A percentile compares a stretch with the other conserved stretches of the same genome.
Conservation (phyloP, 495 filamentous ascomycete species). For the Glonium stellatum region DNA sequence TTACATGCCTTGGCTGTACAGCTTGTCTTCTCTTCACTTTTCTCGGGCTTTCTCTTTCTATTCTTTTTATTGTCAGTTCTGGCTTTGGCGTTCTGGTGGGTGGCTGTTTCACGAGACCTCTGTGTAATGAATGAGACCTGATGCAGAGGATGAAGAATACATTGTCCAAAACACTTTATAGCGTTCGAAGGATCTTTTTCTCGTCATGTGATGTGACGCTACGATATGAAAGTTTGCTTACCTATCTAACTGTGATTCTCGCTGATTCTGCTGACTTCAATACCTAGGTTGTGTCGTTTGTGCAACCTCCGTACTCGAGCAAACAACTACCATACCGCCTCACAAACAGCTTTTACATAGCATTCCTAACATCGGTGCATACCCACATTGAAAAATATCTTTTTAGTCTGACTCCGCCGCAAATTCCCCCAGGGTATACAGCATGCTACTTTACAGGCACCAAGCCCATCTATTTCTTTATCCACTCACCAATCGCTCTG, state of each 20-base stretch:
- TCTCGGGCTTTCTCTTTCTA: not conserved
- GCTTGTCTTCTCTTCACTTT: not conserved
- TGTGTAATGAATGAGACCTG: conserved; percentile 1
- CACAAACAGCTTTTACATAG: no score
- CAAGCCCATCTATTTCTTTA: no score
- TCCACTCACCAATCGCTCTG: no score
- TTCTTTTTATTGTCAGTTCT: not conserved
- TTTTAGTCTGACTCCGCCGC: no score
- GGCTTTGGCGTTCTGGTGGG: not conserved
- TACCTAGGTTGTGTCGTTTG: not conserved
- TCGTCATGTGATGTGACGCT: not conserved
- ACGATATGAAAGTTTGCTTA: no score
- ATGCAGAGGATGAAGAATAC: not conserved
- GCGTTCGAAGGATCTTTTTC: no score
- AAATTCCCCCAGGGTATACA: no score
- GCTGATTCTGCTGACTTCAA: not conserved
- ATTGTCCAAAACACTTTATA: not conserved
- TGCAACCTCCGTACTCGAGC: not conserved
- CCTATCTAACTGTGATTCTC: no score
- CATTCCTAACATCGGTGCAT: no score
- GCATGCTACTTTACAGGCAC: no score
- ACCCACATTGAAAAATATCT: no score
- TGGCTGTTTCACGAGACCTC: conserved; percentile 1
- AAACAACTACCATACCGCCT: not conserved
- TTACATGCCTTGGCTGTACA: not conserved